A percentile compares a stretch with the other conserved stretches of the same genome.
These are phyloP conservation scores for Periconia macrospinosa DNA, from an alignment of 2,329 filamentous ascomycete genomes.

Conservation along the genomic window DNA sequence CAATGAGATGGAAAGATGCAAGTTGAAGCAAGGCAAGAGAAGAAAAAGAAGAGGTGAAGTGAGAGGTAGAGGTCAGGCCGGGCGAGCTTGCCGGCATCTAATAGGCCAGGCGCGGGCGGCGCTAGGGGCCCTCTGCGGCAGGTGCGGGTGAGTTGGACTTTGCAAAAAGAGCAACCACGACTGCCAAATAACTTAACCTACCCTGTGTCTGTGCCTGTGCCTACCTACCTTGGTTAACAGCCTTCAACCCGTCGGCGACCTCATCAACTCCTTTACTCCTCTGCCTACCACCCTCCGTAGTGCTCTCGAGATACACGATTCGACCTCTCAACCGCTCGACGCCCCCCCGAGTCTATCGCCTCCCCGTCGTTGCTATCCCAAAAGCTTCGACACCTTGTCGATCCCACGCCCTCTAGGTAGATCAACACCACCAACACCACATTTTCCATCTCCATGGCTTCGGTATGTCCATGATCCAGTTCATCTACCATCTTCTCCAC, in stretches of 20 bases:
- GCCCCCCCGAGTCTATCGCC: neutral
- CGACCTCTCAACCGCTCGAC: neutral
- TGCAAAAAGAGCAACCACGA: slow-evolving; percentile 34
- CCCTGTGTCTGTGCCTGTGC: slow-evolving; percentile 23
- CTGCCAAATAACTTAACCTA: slow-evolving; percentile 14
- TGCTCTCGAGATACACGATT: neutral
- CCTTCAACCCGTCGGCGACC: neutral
- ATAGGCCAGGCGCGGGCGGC: slow-evolving; percentile 18
- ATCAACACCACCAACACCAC: slow-evolving; percentile 15
- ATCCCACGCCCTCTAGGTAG: neutral
- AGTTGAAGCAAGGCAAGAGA: neutral
- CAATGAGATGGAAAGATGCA: neutral
- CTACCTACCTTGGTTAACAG: neutral
- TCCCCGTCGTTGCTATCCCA: neutral
- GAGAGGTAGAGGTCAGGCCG: no score
- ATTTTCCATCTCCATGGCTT: slow-evolving; percentile 36
- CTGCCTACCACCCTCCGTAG: neutral
- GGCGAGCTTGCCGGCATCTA: neutral
- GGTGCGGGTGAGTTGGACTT: slow-evolving; percentile 11
- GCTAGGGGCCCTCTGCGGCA: slow-evolving; percentile 6
- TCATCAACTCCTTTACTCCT: slow-evolving; percentile 9
- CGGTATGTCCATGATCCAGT: slow-evolving; percentile 23
- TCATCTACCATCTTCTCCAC: neutral
- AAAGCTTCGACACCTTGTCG: neutral
- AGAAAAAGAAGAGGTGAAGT: neutral